Conservation (phyloP, 164 flowering plant genomes). For the Vitis cinerea region DNA sequence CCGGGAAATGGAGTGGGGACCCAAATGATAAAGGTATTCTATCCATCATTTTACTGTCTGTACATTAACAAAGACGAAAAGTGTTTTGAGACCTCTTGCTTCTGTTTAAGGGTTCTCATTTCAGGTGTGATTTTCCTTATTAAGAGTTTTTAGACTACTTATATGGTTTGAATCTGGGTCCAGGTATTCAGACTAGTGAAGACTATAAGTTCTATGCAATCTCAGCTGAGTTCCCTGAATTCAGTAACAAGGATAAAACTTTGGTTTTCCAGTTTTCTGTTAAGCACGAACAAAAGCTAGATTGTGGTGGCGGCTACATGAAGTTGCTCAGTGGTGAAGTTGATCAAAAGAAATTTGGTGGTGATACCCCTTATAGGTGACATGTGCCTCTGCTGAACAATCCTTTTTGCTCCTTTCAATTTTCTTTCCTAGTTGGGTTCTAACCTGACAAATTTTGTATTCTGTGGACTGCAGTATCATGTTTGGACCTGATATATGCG, state of each 20-base stretch:
- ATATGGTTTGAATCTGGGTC: background rate
- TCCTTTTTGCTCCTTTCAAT: background rate
- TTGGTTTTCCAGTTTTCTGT: constrained; percentile 92
- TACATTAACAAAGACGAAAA: no score
- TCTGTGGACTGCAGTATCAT: constrained; percentile 63
- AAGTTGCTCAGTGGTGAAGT: constrained; percentile 88
- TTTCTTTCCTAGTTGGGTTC: constrained; percentile 8
- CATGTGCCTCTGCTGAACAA: no score
- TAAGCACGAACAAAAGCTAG: constrained; percentile 95
- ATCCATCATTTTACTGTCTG: no score
- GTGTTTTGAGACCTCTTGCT: background rate
- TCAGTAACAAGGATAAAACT: constrained; percentile 89
- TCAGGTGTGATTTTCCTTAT: no score
- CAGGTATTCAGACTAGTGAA: constrained; percentile 93
- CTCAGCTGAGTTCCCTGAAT: constrained; percentile 85
- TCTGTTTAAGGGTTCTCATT: background rate
- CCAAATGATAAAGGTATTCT: constrained; percentile 75
- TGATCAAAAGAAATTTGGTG: constrained; percentile 93
- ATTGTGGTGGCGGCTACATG: constrained; percentile 99
- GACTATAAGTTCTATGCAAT: constrained; percentile 90
- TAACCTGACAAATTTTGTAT: no score
- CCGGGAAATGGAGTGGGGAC: constrained; percentile 93
- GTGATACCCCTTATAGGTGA: constrained; percentile 92
- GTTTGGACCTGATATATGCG: constrained; percentile 99
- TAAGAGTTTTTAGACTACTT: no score